These are phyloP conservation scores for Cordyceps pruinosa DNA, from an alignment of 2,329 filamentous ascomycete species.

Conservation along the genomic window DNA sequence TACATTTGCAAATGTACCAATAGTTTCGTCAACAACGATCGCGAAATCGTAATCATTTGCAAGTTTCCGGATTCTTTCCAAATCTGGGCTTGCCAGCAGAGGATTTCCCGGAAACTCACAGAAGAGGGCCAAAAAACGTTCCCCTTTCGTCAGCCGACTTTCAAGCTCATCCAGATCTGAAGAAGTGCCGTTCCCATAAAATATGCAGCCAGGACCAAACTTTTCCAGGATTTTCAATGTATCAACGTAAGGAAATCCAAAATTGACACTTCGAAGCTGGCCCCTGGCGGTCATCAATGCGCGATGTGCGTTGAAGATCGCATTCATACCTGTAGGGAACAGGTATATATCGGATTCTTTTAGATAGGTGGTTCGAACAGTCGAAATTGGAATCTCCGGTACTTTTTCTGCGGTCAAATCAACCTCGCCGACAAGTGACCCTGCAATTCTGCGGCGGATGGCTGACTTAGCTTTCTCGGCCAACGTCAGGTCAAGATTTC, in stretches of 20 bases:
- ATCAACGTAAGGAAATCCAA: constrained; percentile 96
- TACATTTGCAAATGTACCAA: constrained; percentile 93
- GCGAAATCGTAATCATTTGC: constrained; percentile 82
- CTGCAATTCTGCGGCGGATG: constrained; percentile 80
- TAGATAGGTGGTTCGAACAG: constrained; percentile 55
- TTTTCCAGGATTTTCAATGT: constrained; percentile 93
- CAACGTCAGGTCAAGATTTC: constrained; percentile 76
- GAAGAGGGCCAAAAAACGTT: constrained; percentile 76
- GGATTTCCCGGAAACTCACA: constrained; percentile 96
- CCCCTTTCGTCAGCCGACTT: constrained; percentile 58
- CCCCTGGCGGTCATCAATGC: constrained; percentile 60
- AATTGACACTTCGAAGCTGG: constrained; percentile 71
- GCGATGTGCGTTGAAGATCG: constrained; percentile 84
- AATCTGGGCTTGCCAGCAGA: constrained; percentile 75
- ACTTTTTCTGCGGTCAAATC: constrained; percentile 35
- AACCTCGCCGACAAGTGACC: constrained; percentile 66
- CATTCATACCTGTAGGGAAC: constrained; percentile 86
- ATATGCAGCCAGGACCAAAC: constrained; percentile 81
- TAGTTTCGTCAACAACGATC: constrained; percentile 90
- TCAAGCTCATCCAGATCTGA: constrained; percentile 82
- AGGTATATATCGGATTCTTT: constrained; percentile 84
- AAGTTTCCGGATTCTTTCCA: constrained; percentile 69
- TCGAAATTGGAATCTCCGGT: constrained; percentile 21
- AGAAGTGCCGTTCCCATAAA: constrained; percentile 75
- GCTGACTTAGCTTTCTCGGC: constrained; percentile 78